These are phyloP conservation scores for Teunomyces kruisii DNA, from an alignment of 805 yeast species.

Conservation along the genomic window DNA sequence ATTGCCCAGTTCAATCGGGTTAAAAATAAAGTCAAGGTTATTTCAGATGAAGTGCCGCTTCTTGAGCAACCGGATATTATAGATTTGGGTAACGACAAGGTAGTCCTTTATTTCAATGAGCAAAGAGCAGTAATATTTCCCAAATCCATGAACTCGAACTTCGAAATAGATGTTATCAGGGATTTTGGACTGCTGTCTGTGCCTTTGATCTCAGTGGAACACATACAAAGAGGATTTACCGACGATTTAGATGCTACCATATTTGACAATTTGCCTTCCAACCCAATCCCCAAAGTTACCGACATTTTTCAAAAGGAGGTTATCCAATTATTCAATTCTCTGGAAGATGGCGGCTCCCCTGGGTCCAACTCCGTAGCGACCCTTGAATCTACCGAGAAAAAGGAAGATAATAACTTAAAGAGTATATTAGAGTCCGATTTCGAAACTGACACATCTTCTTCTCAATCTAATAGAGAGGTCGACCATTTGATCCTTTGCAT, in stretches of 20 bases:
- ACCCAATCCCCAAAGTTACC: conserved; percentile 33
- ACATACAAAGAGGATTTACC: conserved; percentile 52
- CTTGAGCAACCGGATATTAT: conserved; percentile 28
- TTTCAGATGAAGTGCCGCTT: conserved; percentile 13
- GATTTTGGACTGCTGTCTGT: conserved; percentile 34
- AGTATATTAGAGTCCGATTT: conserved; percentile 50
- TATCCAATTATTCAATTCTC: conserved; percentile 16
- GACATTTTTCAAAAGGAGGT: conserved; percentile 34
- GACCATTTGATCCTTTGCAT: conserved; percentile 79
- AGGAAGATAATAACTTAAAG: conserved; percentile 32
- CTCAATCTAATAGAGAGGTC: conserved; percentile 33
- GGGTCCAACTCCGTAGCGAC: conserved; percentile 12
- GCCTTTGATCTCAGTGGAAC: conserved; percentile 43
- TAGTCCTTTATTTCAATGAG: conserved; percentile 41
- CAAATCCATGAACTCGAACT: conserved; percentile 38
- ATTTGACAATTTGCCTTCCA: conserved; percentile 29
- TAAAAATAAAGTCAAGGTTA: conserved; percentile 4
- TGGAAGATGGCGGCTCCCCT: conserved; percentile 10
- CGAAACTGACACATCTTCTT: conserved; percentile 30
- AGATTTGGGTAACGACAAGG: conserved; percentile 32
- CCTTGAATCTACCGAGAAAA: conserved; percentile 4
- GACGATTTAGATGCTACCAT: conserved; percentile 30
- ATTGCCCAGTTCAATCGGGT: conserved; percentile 19
- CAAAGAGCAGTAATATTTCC: conserved; percentile 49
- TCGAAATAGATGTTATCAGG: conserved; percentile 37